Percentiles rank a stretch among this genome's conserved stretches.
phyloP scores from a whole-genome alignment of 345 rosid species.

The Brassica incana region DNA sequence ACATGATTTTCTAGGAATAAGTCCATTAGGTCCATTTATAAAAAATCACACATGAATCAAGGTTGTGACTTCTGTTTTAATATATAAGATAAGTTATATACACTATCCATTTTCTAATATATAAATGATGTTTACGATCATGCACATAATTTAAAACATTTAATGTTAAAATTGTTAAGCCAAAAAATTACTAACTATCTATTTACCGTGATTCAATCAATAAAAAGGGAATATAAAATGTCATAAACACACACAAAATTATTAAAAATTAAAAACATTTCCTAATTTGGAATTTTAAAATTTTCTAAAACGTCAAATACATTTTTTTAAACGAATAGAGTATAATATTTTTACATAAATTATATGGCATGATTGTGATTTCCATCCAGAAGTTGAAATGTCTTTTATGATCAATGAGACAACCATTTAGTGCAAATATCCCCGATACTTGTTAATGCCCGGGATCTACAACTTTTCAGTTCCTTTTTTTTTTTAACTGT shows the following conservation, averaged over 20 bases:
- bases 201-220: background rate
- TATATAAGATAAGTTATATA: background rate
- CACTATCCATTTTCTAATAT: background rate
- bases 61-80: too few species aligned
- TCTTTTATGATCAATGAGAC: slow-evolving; percentile 19
- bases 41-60: too few species aligned
- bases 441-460: background rate
- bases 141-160: background rate
- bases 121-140: background rate
- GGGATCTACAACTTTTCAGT: background rate
- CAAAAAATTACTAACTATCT: too few species aligned
- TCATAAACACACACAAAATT: too few species aligned
- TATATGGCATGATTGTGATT: slow-evolving; percentile 11
- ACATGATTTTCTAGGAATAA: too few species aligned
- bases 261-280: too few species aligned
- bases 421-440: background rate
- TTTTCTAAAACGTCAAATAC: too few species aligned
- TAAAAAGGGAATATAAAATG: too few species aligned
- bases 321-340: too few species aligned
- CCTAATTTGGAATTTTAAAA: too few species aligned
- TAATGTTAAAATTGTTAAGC: too few species aligned
- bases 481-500: background rate
- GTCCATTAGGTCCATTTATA: too few species aligned
- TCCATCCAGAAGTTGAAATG: slow-evolving; percentile 29
- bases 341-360: background rate